Evolutionary conservation across 2,329 filamentous ascomycete genomes (phyloP).

Genomic region (Cytospora mali): DNA sequence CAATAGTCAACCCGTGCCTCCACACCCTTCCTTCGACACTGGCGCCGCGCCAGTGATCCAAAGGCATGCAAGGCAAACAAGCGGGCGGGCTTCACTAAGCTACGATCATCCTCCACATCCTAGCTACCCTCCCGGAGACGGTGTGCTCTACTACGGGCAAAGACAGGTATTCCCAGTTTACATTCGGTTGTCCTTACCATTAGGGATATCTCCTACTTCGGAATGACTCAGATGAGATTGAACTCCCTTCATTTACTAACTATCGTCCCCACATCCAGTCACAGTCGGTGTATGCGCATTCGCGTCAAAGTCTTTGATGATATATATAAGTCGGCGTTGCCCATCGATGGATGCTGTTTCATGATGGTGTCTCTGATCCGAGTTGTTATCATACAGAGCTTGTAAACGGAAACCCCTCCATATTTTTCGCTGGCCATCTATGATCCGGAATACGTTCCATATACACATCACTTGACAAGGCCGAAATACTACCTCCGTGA

Average conservation of each 20-base stretch:
- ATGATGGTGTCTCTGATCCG: conserved; percentile 5
- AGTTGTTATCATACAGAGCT: not conserved
- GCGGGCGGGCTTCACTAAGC: conserved; percentile 8
- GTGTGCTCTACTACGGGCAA: conserved; percentile 11
- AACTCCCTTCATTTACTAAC: conserved; percentile 16
- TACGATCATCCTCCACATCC: conserved; percentile 13
- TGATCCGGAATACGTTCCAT: not conserved
- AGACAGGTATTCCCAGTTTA: conserved; percentile 12
- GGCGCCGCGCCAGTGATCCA: conserved; percentile 5
- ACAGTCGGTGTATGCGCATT: not conserved
- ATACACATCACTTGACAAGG: not conserved
- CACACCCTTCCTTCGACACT: conserved; percentile 9
- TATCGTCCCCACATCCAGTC: conserved; percentile 2
- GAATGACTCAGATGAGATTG: conserved; percentile 25
- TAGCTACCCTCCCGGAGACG: conserved; percentile 3
- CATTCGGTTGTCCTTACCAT: conserved; percentile 23
- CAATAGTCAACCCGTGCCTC: conserved; percentile 4
- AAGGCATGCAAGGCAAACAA: conserved; percentile 4
- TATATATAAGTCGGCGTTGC: not conserved
- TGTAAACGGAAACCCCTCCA: not conserved
- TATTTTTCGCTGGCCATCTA: not conserved
- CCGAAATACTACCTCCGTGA: not conserved
- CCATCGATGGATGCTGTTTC: not conserved
- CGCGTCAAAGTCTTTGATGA: not conserved
- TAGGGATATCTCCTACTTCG: conserved; percentile 18